Evolutionary conservation across 345 rosid genomes (phyloP).

Genomic region (Aegle marmelos): DNA sequence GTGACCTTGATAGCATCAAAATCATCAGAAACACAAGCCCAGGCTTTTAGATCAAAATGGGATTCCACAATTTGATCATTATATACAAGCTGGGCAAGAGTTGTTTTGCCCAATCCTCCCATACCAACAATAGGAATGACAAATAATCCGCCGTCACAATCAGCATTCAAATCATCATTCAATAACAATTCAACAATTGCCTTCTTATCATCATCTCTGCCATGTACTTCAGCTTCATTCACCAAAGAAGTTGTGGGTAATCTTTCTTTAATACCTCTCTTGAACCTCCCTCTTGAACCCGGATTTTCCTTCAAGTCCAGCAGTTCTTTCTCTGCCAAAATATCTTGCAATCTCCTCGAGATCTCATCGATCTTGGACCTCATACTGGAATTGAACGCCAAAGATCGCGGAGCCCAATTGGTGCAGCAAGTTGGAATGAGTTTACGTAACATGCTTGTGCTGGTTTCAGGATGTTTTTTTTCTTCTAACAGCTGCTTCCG

Average conservation of each 20-base stretch:
- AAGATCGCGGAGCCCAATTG: background rate
- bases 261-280: background rate
- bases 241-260: background rate
- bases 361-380: slow-evolving; percentile 5
- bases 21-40: background rate
- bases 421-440: background rate
- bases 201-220: background rate
- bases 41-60: background rate
- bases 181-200: background rate
- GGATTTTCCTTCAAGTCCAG: background rate
- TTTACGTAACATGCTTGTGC: background rate
- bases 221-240: background rate
- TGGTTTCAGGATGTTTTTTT: background rate
- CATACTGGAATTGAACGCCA: slow-evolving; percentile 3
- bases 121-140: background rate
- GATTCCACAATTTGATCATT: background rate
- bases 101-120: background rate
- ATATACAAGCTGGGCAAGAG: background rate
- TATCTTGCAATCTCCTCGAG: background rate
- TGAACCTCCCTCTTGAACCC: background rate
- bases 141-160: background rate
- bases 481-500: background rate
- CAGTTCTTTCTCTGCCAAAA: background rate
- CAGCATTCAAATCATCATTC: background rate
- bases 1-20: background rate